These are phyloP conservation scores for Colletotrichum phormii DNA, from an alignment of 2,329 filamentous ascomycete genomes.

Conservation along the genomic window DNA sequence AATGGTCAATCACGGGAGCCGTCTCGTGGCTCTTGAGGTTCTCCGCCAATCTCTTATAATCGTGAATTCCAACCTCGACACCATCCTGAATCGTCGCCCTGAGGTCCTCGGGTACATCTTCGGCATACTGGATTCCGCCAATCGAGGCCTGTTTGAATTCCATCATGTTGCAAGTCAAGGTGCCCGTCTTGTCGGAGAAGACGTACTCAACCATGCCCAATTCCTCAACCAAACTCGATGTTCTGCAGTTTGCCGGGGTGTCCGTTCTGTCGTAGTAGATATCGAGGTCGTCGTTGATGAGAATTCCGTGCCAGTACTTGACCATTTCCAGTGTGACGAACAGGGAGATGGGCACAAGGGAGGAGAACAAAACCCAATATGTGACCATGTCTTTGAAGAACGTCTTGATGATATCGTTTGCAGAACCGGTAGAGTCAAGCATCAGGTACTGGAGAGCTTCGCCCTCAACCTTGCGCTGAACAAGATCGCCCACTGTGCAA, in stretches of 20 bases:
- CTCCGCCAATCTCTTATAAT: constrained; percentile 80
- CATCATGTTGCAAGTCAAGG: constrained; percentile 98
- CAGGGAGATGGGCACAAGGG: constrained; percentile 94
- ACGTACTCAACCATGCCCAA: constrained; percentile 98
- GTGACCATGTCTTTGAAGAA: constrained; percentile 97
- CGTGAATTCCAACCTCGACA: constrained; percentile 81
- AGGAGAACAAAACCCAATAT: constrained; percentile 98
- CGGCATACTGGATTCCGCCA: constrained; percentile 91
- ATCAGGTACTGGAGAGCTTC: constrained; percentile 78
- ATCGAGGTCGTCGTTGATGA: constrained; percentile 97
- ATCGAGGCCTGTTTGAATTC: constrained; percentile 97
- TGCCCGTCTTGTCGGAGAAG: constrained; percentile 98
- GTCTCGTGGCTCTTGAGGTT: constrained; percentile 73
- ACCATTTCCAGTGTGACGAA: constrained; percentile 98
- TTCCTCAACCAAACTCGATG: constrained; percentile 96
- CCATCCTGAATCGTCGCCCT: constrained; percentile 83
- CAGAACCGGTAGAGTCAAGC: constrained; percentile 70
- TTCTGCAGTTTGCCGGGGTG: constrained; percentile 94
- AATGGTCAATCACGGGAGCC: constrained; percentile 75
- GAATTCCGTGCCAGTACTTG: constrained; percentile 97
- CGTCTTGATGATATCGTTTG: constrained; percentile 71
- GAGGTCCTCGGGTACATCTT: constrained; percentile 91
- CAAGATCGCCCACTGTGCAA: constrained; percentile 90
- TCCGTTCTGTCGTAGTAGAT: constrained; percentile 98
- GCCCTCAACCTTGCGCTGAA: constrained; percentile 75